Percentiles rank a stretch among this genome's conserved stretches.
Evolutionary conservation across 2,329 filamentous ascomycete genomes (phyloP).

Genomic region (Rhexocercosporidium sp.): DNA sequence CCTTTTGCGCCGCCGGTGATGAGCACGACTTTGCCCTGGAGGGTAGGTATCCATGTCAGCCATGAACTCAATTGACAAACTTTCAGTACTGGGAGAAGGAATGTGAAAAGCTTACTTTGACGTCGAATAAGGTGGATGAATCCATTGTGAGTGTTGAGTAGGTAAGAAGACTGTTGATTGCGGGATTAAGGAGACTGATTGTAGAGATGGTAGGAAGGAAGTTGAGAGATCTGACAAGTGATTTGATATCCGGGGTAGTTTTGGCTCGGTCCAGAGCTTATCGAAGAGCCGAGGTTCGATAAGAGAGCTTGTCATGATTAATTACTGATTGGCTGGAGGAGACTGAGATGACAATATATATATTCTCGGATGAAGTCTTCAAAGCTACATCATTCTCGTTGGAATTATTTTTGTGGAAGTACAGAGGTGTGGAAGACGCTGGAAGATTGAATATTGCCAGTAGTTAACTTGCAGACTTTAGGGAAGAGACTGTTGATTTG

Average conservation of each 20-base stretch:
- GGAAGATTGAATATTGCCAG: too few relatives aligned
- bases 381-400: too few relatives aligned
- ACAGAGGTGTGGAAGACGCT: too few relatives aligned
- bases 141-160: slow-evolving; percentile 52
- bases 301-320: not conserved
- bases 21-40: slow-evolving; percentile 59
- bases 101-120: slow-evolving; percentile 54
- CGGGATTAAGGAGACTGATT: not conserved
- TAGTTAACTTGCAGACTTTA: too few relatives aligned
- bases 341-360: too few relatives aligned
- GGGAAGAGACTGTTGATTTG: too few relatives aligned
- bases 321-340: not conserved
- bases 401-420: too few relatives aligned
- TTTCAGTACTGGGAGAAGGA: not conserved
- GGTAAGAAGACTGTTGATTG: not conserved
- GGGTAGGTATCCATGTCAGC: slow-evolving; percentile 1
- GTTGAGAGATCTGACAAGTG: not conserved
- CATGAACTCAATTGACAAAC: not conserved
- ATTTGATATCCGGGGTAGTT: slow-evolving; percentile 2
- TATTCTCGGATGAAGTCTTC: too few relatives aligned
- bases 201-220: not conserved
- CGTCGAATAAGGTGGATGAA: slow-evolving; percentile 58
- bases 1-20: slow-evolving; percentile 65
- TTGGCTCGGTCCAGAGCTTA: not conserved
- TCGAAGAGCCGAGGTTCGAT: slow-evolving; percentile 7